Base-by-base conservation (phyloP, 1,139 yeast species). In the Petasospora rhodanensis region DNA sequence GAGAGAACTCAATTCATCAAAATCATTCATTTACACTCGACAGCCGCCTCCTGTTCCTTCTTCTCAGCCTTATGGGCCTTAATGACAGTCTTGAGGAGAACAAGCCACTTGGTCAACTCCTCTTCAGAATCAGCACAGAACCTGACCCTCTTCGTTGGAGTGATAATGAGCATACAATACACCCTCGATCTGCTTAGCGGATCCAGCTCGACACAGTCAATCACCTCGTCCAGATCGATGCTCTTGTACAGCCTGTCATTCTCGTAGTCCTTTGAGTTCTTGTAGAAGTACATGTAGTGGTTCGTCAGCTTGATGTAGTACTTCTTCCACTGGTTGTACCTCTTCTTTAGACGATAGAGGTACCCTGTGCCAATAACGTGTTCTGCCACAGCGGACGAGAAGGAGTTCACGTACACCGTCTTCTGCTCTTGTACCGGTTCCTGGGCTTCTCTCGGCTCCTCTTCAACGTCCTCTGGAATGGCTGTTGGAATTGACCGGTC, bases 131-230 rank as follows among this genome's bases (percentile, higher is more conserved):
- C 55, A 1, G 70, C 69, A 44, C 75, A 61, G 41, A 73, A 62
- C 24, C 73, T 51, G 17, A 68, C 43, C 31, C 74, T 53, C 43
- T 70, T 70, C 28, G 53, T 52, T 1, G 72, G 67, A 0, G 77
- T 70, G 22, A 74, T 70, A 15, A 74, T 54, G 34, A 70, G 53
- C 49, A 73, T 52, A 43, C 79, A 73, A 60, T 66, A 70, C 26
- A 49, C 45, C 40, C 65, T 70, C 8, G 68, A 51, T 33, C 58
- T 61, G 7, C 72, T 62, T 16, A 69, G 35, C 2, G 76, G 68
- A 36, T 73, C 79, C 27, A 72, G 51, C 41, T 74, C 80, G 25
- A 73, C 70, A 18, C 68, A 75, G 45, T 74, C 80, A 11, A 66
- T 52, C n/a, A 75, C 51, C 26, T 67, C 65, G 6, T 49, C 44